A percentile compares a stretch with the other conserved stretches of the same genome.
phyloP scores from a whole-genome alignment of 805 yeast species.

The Candida sphagnicola region DNA sequence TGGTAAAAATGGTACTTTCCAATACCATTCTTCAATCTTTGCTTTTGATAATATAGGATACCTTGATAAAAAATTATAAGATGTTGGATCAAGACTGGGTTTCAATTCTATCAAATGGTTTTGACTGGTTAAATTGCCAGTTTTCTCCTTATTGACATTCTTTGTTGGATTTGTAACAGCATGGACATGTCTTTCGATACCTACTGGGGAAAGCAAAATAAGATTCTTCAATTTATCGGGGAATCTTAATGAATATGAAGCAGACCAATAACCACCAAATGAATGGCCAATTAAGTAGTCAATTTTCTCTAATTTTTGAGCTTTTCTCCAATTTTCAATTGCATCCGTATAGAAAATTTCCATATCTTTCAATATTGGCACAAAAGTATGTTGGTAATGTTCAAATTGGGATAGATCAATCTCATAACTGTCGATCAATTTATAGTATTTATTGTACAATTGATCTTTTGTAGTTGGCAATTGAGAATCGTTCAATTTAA shows the following conservation, averaged over 20 bases:
- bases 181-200: slow-evolving; percentile 66
- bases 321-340: slow-evolving; percentile 61
- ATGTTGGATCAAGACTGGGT: slow-evolving; percentile 42
- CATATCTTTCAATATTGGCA: slow-evolving; percentile 37
- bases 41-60: slow-evolving; percentile 35
- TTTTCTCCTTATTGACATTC: not conserved
- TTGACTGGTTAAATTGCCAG: slow-evolving; percentile 3
- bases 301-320: slow-evolving; percentile 46
- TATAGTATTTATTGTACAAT: slow-evolving; percentile 36
- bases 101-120: slow-evolving; percentile 8
- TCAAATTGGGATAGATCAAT: slow-evolving; percentile 21
- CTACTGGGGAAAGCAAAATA: slow-evolving; percentile 70
- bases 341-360: slow-evolving; percentile 56
- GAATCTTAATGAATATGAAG: slow-evolving; percentile 56
- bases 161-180: slow-evolving; percentile 45
- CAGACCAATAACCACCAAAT: slow-evolving; percentile 71
- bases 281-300: slow-evolving; percentile 72
- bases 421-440: slow-evolving; percentile 33
- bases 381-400: slow-evolving; percentile 30
- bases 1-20: slow-evolving; percentile 42
- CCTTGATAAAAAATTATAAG: slow-evolving; percentile 45
- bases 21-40: slow-evolving; percentile 34
- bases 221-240: slow-evolving; percentile 53
- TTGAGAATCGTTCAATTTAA: slow-evolving; percentile 22
- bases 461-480: slow-evolving; percentile 23